These are phyloP conservation scores for Mytilinidion resinicola DNA, from an alignment of 495 filamentous ascomycete genomes.

Conservation along the genomic window DNA sequence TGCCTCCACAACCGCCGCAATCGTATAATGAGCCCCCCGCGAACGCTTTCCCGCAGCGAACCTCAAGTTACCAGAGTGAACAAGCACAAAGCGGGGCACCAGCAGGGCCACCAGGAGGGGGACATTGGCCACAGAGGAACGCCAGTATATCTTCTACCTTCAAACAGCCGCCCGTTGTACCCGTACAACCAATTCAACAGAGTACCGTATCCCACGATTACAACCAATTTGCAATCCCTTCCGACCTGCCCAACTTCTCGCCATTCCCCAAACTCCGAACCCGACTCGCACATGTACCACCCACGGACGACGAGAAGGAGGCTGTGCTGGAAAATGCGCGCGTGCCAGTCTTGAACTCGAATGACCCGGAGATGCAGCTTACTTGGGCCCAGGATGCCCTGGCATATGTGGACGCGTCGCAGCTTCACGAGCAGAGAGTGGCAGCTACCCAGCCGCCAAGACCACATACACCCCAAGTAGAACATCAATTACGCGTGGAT, in stretches of 20 bases:
- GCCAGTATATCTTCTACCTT: conserved; percentile 25
- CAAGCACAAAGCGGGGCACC: background rate
- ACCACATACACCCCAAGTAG: conserved; percentile 71
- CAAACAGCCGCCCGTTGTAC: conserved; percentile 26
- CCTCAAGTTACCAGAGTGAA: conserved; percentile 16
- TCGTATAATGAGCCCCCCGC: conserved; percentile 13
- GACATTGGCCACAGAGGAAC: conserved; percentile 17
- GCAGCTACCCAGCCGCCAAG: conserved; percentile 59
- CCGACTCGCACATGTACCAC: conserved; percentile 82
- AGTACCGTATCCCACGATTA: conserved; percentile 39
- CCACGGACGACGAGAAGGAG: conserved; percentile 90
- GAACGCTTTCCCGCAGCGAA: conserved; percentile 14
- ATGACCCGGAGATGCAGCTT: conserved; percentile 93
- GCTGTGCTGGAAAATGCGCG: conserved; percentile 77
- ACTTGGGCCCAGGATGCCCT: conserved; percentile 93
- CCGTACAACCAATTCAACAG: conserved; percentile 24
- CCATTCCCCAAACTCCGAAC: conserved; percentile 81
- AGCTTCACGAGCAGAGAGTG: conserved; percentile 59
- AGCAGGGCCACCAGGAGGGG: background rate
- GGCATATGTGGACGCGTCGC: conserved; percentile 77
- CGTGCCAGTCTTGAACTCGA: conserved; percentile 77
- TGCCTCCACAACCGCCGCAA: conserved; percentile 31
- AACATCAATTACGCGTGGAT: conserved; percentile 80
- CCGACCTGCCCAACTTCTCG: conserved; percentile 64
- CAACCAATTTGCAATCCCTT: conserved; percentile 15